Evolutionary conservation across 129 eudicot genomes (phyloP).

Genomic region (Daucus carota): DNA sequence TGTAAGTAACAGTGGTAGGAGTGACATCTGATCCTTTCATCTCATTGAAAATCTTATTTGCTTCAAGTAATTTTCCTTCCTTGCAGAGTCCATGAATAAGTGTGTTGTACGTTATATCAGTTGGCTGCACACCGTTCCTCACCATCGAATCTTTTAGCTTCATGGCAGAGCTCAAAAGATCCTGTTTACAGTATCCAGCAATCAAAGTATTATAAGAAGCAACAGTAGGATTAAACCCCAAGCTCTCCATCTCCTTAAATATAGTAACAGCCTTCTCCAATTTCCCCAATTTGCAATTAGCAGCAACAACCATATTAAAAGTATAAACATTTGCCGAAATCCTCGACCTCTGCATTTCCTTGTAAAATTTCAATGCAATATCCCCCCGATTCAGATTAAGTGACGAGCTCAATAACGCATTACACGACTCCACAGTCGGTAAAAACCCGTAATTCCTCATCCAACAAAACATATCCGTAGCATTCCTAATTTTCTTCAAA

Average conservation of each 20-base stretch:
- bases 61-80: slow-evolving; percentile 64
- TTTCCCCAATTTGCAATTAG: slow-evolving; percentile 47
- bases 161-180: slow-evolving; percentile 41
- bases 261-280: slow-evolving; percentile 54
- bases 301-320: slow-evolving; percentile 59
- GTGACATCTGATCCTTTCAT: slow-evolving; percentile 42
- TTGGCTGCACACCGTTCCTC: slow-evolving; percentile 45
- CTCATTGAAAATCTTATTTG: slow-evolving; percentile 51
- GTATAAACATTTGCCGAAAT: slow-evolving; percentile 68
- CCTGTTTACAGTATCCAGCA: slow-evolving; percentile 45
- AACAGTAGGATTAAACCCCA: slow-evolving; percentile 42
- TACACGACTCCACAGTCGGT: slow-evolving; percentile 35
- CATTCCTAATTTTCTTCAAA: slow-evolving; percentile 64
- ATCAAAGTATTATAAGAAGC: slow-evolving; percentile 60
- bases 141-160: slow-evolving; percentile 61
- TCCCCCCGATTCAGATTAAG: slow-evolving; percentile 43
- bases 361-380: slow-evolving; percentile 45
- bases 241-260: slow-evolving; percentile 49
- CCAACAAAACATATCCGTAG: slow-evolving; percentile 34
- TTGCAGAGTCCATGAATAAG: slow-evolving; percentile 58
- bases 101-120: slow-evolving; percentile 55
- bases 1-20: slow-evolving; percentile 66
- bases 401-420: slow-evolving; percentile 12
- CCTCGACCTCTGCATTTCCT: slow-evolving; percentile 37
- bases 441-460: slow-evolving; percentile 78